Conservation (phyloP, 306 rosid species). For the Gillenia trifoliata region DNA sequence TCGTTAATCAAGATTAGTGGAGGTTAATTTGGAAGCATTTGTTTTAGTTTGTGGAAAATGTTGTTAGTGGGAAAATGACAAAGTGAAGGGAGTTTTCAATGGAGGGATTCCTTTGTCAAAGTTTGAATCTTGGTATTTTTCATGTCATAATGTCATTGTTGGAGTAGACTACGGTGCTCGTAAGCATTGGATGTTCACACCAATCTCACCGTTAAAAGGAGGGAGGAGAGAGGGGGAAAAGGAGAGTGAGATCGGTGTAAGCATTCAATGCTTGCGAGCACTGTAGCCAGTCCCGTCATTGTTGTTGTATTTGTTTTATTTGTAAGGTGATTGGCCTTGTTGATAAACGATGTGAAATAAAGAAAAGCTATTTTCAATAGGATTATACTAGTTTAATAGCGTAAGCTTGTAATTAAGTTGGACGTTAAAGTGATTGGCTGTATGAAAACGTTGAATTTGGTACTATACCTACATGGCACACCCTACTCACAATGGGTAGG, state of each 20-base stretch:
- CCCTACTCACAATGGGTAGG: no score
- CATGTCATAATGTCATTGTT: neutral
- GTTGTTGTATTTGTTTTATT: neutral
- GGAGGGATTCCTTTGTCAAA: neutral
- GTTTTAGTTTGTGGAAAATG: neutral
- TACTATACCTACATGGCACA: no score
- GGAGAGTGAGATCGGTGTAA: no score
- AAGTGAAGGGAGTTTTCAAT: neutral
- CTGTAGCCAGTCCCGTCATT: no score
- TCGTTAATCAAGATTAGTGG: constrained; percentile 29
- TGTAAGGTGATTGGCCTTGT: neutral
- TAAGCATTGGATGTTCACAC: no score
- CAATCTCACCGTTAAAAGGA: no score
- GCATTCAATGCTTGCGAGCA: no score
- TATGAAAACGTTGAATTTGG: no score
- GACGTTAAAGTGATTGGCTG: no score
- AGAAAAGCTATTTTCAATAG: neutral
- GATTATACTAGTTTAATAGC: neutral
- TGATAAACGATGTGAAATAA: neutral
- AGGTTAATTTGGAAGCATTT: neutral
- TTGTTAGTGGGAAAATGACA: neutral
- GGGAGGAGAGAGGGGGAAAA: no score
- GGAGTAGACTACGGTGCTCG: no score
- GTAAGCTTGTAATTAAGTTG: no score
- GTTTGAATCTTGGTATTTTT: neutral